Evolutionary conservation across 257 asterid species (phyloP).

Genomic region (Przewalskia tangutica): DNA sequence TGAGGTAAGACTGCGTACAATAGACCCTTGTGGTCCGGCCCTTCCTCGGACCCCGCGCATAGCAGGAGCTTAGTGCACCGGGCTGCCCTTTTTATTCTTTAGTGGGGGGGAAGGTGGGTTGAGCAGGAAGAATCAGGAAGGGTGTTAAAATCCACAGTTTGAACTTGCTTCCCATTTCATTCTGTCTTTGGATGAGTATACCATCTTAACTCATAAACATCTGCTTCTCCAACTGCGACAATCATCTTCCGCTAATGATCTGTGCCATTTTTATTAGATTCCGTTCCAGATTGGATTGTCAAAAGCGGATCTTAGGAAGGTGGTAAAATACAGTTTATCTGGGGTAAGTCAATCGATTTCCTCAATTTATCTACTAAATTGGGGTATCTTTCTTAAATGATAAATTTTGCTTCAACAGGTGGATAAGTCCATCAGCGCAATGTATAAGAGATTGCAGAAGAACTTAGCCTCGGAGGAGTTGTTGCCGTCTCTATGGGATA

Average conservation of each 20-base stretch:
- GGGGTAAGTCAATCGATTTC: slow-evolving; percentile 50
- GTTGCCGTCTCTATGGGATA: slow-evolving; percentile 96
- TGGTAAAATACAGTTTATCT: slow-evolving; percentile 69
- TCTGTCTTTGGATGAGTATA: background rate
- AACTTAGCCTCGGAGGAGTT: slow-evolving; percentile 80
- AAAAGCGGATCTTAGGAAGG: slow-evolving; percentile 82
- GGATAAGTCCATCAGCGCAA: slow-evolving; percentile 67
- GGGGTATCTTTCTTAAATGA: background rate
- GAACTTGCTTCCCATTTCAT: background rate
- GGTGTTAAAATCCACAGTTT: background rate
- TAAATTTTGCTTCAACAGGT: slow-evolving; percentile 36
- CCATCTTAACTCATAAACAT: background rate
- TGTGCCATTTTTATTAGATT: slow-evolving; percentile 39
- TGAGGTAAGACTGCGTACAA: too few species aligned
- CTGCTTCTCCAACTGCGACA: background rate
- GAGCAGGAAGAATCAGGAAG: background rate
- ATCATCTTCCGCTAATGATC: background rate
- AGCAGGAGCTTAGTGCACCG: too few species aligned
- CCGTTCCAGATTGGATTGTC: slow-evolving; percentile 90
- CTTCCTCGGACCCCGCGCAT: too few species aligned
- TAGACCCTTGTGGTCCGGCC: too few species aligned
- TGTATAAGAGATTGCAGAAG: slow-evolving; percentile 90
- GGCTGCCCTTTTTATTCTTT: background rate
- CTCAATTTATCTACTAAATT: background rate
- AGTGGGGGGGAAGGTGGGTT: background rate